These are phyloP conservation scores for Epichloe bromicola DNA, from an alignment of 2,329 filamentous ascomycete genomes.

Conservation along the genomic window DNA sequence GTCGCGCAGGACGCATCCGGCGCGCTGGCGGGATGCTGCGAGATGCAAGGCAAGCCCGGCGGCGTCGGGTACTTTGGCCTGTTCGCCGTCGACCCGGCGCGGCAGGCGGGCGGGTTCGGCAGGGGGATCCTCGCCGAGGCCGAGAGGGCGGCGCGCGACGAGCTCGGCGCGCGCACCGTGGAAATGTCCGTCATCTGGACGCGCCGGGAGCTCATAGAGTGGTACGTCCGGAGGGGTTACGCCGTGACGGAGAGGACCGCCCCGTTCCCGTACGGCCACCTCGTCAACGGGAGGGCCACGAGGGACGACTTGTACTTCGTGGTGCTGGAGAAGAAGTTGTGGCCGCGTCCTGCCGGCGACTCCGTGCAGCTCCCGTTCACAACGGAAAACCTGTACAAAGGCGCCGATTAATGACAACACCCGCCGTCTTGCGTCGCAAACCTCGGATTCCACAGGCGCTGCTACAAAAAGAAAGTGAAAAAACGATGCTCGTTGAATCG, in stretches of 20 bases:
- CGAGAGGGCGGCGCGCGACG: constrained; percentile 23
- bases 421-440: no score
- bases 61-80: constrained; percentile 31
- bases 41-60: constrained; percentile 19
- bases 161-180: constrained; percentile 21
- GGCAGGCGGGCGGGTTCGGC: constrained; percentile 32
- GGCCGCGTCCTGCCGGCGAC: no score
- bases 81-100: constrained; percentile 31
- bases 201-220: constrained; percentile 30
- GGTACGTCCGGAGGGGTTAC: constrained; percentile 33
- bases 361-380: no score
- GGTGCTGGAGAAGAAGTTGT: constrained; percentile 26
- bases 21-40: constrained; percentile 29
- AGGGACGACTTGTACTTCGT: constrained; percentile 31
- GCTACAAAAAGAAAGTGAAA: no score
- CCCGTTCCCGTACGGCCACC: constrained; percentile 28
- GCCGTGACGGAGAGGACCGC: constrained; percentile 22
- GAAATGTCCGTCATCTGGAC: constrained; percentile 33
- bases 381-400: no score
- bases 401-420: no score
- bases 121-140: constrained; percentile 26
- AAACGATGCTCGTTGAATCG: no score
- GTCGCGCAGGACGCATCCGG: constrained; percentile 19
- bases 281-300: constrained; percentile 23
- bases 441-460: no score